Base-by-base conservation (phyloP, 1,284 basidiomycete genomes). In the Pterula multifida region DNA sequence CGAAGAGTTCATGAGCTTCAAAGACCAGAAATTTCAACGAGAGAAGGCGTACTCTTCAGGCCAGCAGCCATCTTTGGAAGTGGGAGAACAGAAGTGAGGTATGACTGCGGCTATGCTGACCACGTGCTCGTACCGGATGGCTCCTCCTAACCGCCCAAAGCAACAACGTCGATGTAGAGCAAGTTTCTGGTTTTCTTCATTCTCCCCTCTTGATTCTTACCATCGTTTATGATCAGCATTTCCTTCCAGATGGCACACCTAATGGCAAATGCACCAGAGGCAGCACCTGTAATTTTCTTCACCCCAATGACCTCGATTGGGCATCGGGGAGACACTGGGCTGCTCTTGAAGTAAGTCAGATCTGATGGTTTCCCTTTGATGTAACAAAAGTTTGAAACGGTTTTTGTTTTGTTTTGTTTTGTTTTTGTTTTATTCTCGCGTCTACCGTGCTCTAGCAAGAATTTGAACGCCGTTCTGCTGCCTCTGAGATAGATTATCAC, bases 11-110 rank as follows among this genome's bases (percentile, higher is more conserved):
- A 6, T 11, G 4, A 22, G 13, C 39, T 6, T n/a, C 39, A 42
- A 17, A 42, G 39, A 11, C 49, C 45, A 22, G 26, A 54, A 28
- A 36, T 13, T 26, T 3, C 3, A 13, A 21, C 19, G 11, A 32
- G 36, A 39, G 24, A 49, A 35, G 25, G 49, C 50, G 36, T 17
- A 54, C 64, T 65, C 54, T 66, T 65, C 55, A 65, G 52, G 52
- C 64, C 64, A 32, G 63, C 63, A 17, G 52, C 28, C 52, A 53
- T 53, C 4, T n/a, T 21, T 19, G 21, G 28, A 22, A 17, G 21
- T 3, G 26, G 35, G n/a, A 19, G 45, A 23, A 47, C 21, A 19
- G 11, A 9, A 11, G 39, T 42, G 39, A 42, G 13, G n/a, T 17
- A 17, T 42, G n/a, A 42, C 9, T 42, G 28, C 15, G 28, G 28